A percentile compares a stretch with the other conserved stretches of the same genome.
Evolutionary conservation across 257 asterid species (phyloP).

Genomic region (Petunia axillaris): DNA sequence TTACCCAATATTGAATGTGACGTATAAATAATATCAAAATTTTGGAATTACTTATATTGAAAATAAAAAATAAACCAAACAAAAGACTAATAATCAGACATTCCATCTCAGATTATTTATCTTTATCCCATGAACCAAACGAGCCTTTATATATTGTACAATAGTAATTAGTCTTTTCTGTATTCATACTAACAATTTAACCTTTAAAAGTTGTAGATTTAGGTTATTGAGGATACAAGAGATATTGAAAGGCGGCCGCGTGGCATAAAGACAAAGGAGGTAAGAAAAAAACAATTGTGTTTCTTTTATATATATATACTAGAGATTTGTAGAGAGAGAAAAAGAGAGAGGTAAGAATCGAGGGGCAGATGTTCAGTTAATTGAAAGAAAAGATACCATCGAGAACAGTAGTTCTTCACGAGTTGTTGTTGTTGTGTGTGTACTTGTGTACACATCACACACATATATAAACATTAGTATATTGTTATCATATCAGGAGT

Average conservation of each 20-base stretch:
- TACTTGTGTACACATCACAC: background rate
- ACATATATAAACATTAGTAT: background rate
- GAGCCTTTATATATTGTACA: too few relatives aligned
- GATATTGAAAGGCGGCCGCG: conserved; percentile 31
- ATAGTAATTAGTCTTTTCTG: too few relatives aligned
- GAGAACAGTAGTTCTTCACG: conserved; percentile 8
- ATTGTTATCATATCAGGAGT: conserved; percentile 18
- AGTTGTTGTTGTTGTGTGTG: background rate
- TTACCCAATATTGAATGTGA: too few relatives aligned
- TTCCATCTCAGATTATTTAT: too few relatives aligned
- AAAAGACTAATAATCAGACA: too few relatives aligned
- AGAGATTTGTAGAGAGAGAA: background rate
- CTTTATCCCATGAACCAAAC: too few relatives aligned
- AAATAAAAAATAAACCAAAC: too few relatives aligned
- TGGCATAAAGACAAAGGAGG: conserved; percentile 27
- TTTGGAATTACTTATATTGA: too few relatives aligned
- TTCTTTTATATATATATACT: background rate
- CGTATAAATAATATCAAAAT: too few relatives aligned
- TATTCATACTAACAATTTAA: too few relatives aligned
- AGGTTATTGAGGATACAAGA: background rate
- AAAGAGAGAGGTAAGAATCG: background rate
- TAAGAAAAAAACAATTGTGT: background rate
- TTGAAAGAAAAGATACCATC: conserved; percentile 25
- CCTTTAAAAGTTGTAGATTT: too few relatives aligned
- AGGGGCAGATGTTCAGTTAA: conserved; percentile 23